These are phyloP conservation scores for Austroboletus novae-zelandiae DNA, from an alignment of 1,284 basidiomycete genomes.

Conservation along the genomic window DNA sequence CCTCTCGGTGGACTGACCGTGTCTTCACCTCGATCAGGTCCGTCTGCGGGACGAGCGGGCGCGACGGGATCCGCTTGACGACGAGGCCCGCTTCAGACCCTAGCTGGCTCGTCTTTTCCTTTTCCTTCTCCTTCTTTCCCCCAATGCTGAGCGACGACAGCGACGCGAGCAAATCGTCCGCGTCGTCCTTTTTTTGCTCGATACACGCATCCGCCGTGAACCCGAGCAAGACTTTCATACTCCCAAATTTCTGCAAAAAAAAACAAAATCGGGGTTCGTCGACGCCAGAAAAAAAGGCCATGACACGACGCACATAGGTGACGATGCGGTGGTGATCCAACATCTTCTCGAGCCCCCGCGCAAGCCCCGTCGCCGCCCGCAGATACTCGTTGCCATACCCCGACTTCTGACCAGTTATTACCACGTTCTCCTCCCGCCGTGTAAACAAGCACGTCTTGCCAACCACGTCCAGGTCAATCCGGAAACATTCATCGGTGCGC, in stretches of 20 bases:
- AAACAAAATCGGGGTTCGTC: not conserved
- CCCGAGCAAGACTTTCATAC: conserved; percentile 31
- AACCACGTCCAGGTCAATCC: conserved; percentile 36
- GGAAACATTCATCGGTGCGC: conserved; percentile 23
- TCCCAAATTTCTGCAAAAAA: conserved; percentile 29
- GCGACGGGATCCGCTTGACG: conserved; percentile 14
- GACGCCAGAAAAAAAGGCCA: not conserved
- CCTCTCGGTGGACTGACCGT: conserved; percentile 23
- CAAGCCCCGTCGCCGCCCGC: conserved; percentile 26
- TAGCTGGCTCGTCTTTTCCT: not conserved
- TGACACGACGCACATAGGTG: conserved; percentile 33
- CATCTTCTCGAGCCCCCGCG: conserved; percentile 32
- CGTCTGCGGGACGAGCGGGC: conserved; percentile 33
- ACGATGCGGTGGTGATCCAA: conserved; percentile 37
- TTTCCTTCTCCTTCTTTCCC: not conserved
- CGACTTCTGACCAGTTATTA: conserved; percentile 4
- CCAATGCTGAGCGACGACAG: conserved; percentile 28
- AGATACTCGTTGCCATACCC: conserved; percentile 38
- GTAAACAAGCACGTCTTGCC: conserved; percentile 35
- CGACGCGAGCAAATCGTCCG: conserved; percentile 26
- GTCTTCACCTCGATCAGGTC: conserved; percentile 42
- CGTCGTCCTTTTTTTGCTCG: conserved; percentile 9
- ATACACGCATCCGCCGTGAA: conserved; percentile 35
- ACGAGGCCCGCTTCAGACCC: conserved; percentile 6
- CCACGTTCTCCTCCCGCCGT: conserved; percentile 21